Percentiles rank a stretch among this genome's conserved stretches.
phyloP scores from a whole-genome alignment of 1,139 yeast genomes.

The Saccharomyces pastorianus region DNA sequence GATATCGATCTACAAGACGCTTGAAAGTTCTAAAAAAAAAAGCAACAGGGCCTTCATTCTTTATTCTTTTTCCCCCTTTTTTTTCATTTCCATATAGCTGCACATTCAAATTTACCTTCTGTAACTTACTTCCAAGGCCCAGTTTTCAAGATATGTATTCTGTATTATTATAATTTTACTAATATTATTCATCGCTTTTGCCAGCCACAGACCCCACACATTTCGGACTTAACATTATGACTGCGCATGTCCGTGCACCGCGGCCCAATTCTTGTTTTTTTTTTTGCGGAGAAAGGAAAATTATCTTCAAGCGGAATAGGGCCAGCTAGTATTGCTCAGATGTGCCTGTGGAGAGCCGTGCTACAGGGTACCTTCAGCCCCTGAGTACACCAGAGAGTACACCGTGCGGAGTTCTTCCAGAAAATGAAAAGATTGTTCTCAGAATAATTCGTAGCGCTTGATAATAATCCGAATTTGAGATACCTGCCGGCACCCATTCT shows the following conservation, averaged over 20 bases:
- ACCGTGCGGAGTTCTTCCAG: background rate
- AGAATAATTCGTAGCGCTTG: background rate
- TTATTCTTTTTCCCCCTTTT: background rate
- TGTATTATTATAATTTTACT: background rate
- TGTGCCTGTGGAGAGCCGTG: background rate
- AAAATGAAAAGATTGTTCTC: background rate
- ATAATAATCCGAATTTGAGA: background rate
- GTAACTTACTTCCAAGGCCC: background rate
- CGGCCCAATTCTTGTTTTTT: background rate
- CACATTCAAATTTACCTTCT: background rate
- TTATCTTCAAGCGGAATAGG: background rate
- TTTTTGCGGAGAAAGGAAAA: background rate
- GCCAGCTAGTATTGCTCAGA: background rate
- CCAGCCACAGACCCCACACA: background rate
- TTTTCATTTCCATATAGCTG: background rate
- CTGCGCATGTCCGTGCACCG: background rate
- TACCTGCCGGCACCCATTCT: background rate
- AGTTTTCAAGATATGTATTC: background rate
- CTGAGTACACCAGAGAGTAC: background rate
- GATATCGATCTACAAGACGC: background rate
- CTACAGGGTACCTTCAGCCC: background rate
- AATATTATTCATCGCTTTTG: background rate
- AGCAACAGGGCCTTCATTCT: background rate
- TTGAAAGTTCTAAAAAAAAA: background rate
- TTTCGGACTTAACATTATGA: background rate